Conservation (phyloP, 306 rosid species). For the apple (Malus domestica) region ASM211411v1 NC_041804.1:4560001-4560500, state of each 20-base stretch:
- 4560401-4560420: background rate
- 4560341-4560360: conserved; percentile 39
- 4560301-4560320: conserved; percentile 35
- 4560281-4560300: conserved; percentile 50
- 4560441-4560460: background rate
- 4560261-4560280: conserved; percentile 36
- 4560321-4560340: conserved; percentile 40
- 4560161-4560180: conserved; percentile 35
- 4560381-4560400: background rate
- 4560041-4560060: conserved; percentile 65
- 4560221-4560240: conserved; percentile 36
- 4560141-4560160: conserved; percentile 34
- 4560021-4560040: conserved; percentile 52
- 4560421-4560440: background rate
- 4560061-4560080: conserved; percentile 63
- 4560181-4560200: conserved; percentile 37
- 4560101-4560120: conserved; percentile 32
- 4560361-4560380: conserved; percentile 45
- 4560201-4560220: conserved; percentile 53
- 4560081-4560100: conserved; percentile 41
- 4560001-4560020: conserved; percentile 46
- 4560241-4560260: conserved; percentile 34
- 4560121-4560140: conserved; percentile 38
- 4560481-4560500: background rate
- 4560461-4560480: background rate